Conservation (phyloP, 768 basidiomycete species). For the Leccinum subgranulosum region DNA sequence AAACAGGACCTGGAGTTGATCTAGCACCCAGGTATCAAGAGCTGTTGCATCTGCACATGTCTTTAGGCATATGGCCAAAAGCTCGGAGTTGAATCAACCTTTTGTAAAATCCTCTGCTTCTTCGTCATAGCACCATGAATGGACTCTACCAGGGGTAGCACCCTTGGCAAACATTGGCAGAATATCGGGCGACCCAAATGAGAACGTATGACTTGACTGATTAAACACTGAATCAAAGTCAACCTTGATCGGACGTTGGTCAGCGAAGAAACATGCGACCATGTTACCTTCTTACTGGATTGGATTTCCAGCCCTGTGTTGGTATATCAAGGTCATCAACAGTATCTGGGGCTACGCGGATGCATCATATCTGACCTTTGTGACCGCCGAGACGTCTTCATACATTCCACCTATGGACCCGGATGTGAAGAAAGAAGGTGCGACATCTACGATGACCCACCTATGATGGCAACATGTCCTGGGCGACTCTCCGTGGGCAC, state of each 20-base stretch:
- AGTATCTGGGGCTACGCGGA: neutral
- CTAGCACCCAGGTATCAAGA: slow-evolving; percentile 77
- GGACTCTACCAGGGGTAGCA: slow-evolving; percentile 64
- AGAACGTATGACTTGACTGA: slow-evolving; percentile 71
- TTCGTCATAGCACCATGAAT: slow-evolving; percentile 73
- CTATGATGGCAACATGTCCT: slow-evolving; percentile 87
- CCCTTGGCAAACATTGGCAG: slow-evolving; percentile 84
- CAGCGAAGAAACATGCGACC: neutral
- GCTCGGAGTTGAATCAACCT: slow-evolving; percentile 38
- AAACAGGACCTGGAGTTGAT: slow-evolving; percentile 61
- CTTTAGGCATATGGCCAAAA: neutral
- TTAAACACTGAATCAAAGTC: slow-evolving; percentile 91
- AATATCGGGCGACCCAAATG: slow-evolving; percentile 88
- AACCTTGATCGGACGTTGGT: slow-evolving; percentile 34
- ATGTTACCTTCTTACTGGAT: slow-evolving; percentile 50
- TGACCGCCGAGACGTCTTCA: slow-evolving; percentile 86
- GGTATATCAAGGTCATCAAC: slow-evolving; percentile 2
- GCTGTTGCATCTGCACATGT: slow-evolving; percentile 59
- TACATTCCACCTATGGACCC: slow-evolving; percentile 77
- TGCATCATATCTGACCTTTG: slow-evolving; percentile 51
- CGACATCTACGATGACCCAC: slow-evolving; percentile 30
- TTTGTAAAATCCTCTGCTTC: slow-evolving; percentile 85
- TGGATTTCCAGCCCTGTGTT: slow-evolving; percentile 77
- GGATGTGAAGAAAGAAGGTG: slow-evolving; percentile 3
- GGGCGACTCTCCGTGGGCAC: slow-evolving; percentile 89